Base-by-base conservation (phyloP, 2,329 filamentous ascomycete genomes). In the Kalaharituber pfeilii region DNA sequence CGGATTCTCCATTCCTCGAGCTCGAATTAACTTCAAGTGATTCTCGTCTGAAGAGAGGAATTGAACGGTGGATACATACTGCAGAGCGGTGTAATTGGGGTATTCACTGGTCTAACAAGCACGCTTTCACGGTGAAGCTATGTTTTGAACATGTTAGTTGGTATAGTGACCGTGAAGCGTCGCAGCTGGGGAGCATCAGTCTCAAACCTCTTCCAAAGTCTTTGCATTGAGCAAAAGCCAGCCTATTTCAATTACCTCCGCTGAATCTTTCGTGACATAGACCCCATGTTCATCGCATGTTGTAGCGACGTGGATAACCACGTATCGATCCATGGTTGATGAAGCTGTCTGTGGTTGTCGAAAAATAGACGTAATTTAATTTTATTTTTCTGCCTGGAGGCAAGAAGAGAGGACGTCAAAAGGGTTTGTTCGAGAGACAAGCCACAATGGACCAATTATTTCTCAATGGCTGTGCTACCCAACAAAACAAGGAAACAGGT, bases 201-300 rank as follows among this genome's bases (percentile, higher is more conserved):
- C n/a, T 61, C 79, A 71, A 75, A 94, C 88, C 83, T 95, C 88
- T 65, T 95, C 88, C 65, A 87, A 84, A 60, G 79, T 83, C 73
- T 89, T 91, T 62, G 86, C 83, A 68, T 95, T 88, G 60, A 95
- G 76, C 66, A 98, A 73, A 67, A 96, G 94, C 91, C 91, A 98
- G 60, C 89, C 91, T 67, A 98, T 78, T 77, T 98, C 91, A 70
- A 98, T 98, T 62, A 98, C 91, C 74, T 98, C 91, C 59, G 91
- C 91, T 56, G 91, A 96, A 72, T 98, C 91, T 72, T 96, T 96
- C 57, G 91, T 98, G 56, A 98, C 91, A 70, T 98, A 98, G 62
- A 98, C 91, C 60, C 91, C 91, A 72, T 98, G 91, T 70, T 98
- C 91, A 70, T 98, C 91, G 72, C 91, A 98, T 63, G 91, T 98